Evolutionary conservation across 2,329 filamentous ascomycete genomes (phyloP).

Genomic region (Hypoxylon sp.): DNA sequence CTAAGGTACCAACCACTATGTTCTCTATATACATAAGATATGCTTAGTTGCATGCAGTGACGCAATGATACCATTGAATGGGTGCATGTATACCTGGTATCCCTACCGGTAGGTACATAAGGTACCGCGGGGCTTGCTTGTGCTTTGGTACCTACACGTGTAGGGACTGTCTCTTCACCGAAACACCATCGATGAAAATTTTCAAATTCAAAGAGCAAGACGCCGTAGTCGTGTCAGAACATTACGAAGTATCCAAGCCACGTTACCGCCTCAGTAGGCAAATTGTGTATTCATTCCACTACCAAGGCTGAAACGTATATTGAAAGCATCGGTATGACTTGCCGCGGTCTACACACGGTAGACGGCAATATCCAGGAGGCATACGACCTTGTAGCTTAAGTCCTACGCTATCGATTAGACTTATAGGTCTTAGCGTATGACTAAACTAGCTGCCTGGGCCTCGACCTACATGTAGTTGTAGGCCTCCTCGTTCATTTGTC

Average conservation of each 20-base stretch:
- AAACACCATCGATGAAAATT: constrained; percentile 4
- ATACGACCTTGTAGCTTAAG: background rate
- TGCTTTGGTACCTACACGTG: no score
- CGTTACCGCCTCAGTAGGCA: constrained; percentile 7
- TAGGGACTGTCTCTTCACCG: constrained; percentile 6
- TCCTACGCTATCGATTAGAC: background rate
- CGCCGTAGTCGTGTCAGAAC: background rate
- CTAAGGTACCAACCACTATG: background rate
- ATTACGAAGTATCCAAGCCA: background rate
- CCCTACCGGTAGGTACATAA: no score
- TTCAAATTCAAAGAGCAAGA: background rate
- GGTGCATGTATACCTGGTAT: no score
- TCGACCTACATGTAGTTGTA: background rate
- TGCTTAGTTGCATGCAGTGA: background rate
- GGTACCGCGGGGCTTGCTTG: no score
- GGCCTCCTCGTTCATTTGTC: no score
- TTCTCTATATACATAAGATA: background rate
- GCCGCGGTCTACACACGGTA: background rate
- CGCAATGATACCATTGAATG: no score
- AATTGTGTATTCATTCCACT: background rate
- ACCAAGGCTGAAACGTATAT: constrained; percentile 2
- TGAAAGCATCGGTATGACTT: background rate
- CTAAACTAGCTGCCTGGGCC: no score
- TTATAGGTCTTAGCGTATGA: background rate
- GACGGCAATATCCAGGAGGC: no score